Conservation (phyloP, 179 eudicot species). For the Drosera spatulata region DNA sequence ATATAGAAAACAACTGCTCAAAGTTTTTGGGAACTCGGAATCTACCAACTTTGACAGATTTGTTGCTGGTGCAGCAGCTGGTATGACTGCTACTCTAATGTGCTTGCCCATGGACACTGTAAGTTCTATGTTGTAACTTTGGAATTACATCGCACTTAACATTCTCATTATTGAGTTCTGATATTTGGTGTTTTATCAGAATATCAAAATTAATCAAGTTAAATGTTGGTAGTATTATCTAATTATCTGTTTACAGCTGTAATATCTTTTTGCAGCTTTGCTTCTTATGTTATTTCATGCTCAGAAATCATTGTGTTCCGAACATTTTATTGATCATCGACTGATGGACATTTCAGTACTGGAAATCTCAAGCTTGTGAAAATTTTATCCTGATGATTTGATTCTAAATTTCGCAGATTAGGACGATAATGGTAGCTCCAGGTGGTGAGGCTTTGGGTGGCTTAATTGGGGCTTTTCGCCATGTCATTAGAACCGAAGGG, state of each 20-base stretch:
- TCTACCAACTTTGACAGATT: constrained; percentile 87
- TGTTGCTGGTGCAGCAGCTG: constrained; percentile 92
- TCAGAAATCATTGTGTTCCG: constrained; percentile 5
- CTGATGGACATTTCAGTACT: too few species aligned
- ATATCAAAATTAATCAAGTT: neutral
- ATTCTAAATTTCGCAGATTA: constrained; percentile 40
- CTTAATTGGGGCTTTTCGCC: constrained; percentile 64
- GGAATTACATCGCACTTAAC: neutral
- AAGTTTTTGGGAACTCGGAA: constrained; percentile 63
- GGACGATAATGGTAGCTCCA: constrained; percentile 92
- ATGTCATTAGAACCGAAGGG: constrained; percentile 85
- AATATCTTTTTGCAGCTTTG: neutral
- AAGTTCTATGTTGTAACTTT: constrained; percentile 16
- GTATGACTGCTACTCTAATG: constrained; percentile 84
- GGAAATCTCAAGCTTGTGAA: too few species aligned
- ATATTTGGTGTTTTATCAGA: neutral
- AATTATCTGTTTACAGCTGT: neutral
- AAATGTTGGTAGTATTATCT: neutral
- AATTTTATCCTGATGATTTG: too few species aligned
- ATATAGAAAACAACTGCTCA: constrained; percentile 60
- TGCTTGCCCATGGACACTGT: constrained; percentile 99
- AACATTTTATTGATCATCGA: too few species aligned
- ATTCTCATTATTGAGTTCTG: neutral
- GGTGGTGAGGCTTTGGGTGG: constrained; percentile 98
- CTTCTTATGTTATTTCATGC: neutral